Percentiles rank a stretch among this genome's conserved stretches.
phyloP scores from a whole-genome alignment of 2,329 filamentous ascomycete genomes.

The Fusarium sp. region DNA sequence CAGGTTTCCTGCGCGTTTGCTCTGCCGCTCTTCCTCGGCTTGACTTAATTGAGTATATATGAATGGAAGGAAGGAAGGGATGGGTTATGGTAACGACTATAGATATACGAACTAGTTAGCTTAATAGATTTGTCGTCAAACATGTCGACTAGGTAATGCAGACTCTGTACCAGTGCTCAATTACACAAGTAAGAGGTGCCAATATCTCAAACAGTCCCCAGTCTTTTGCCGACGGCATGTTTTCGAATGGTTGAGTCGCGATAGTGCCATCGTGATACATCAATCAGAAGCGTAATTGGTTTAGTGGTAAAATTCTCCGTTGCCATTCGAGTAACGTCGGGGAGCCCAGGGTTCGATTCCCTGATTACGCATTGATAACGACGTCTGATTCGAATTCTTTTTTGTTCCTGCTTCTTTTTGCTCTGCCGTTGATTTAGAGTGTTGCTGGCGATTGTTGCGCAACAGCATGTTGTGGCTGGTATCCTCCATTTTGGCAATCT shows the following conservation, averaged over 20 bases:
- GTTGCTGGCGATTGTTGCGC: neutral
- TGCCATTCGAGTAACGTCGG: neutral
- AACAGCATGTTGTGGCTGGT: too few relatives aligned
- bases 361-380: neutral
- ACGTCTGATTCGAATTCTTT: neutral
- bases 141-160: neutral
- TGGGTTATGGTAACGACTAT: neutral
- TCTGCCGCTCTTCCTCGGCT: conserved; percentile 41
- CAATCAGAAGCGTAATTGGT: neutral
- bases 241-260: accelerated
- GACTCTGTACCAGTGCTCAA: neutral
- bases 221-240: accelerated
- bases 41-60: conserved; percentile 26
- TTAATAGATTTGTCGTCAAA: neutral
- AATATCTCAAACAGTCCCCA: accelerated
- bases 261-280: accelerated
- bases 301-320: conserved; percentile 1
- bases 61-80: neutral
- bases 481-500: too few relatives aligned
- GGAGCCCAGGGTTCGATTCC: neutral
- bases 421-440: neutral
- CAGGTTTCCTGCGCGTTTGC: conserved; percentile 40
- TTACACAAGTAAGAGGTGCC: accelerated
- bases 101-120: conserved; percentile 4
- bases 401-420: neutral